Evolutionary conservation across 2,329 filamentous ascomycete species (phyloP).

Genomic region (Conoideocrella luteorostrata): DNA sequence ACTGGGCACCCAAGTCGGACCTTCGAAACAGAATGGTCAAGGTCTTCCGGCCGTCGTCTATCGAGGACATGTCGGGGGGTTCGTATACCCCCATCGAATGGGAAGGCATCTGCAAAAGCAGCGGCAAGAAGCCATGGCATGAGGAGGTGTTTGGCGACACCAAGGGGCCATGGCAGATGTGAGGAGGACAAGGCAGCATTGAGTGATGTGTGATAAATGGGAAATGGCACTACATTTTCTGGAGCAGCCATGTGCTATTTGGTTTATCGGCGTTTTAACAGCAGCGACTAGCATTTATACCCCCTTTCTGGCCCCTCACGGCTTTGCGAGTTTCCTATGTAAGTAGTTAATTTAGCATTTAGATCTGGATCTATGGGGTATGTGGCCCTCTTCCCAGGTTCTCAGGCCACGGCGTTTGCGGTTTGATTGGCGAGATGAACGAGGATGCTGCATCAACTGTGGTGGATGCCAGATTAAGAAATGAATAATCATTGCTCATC

Average conservation of each 20-base stretch:
- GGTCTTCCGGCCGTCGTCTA: slow-evolving; percentile 18
- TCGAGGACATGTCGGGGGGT: slow-evolving; percentile 4
- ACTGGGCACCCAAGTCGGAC: slow-evolving; percentile 17
- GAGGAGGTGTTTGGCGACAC: slow-evolving; percentile 27
- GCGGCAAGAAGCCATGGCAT: slow-evolving; percentile 21
- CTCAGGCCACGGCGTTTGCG: neutral
- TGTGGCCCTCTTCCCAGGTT: too few relatives aligned
- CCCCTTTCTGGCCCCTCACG: too few relatives aligned
- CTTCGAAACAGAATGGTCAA: slow-evolving; percentile 11
- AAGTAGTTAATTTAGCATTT: too few relatives aligned
- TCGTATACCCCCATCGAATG: slow-evolving; percentile 21
- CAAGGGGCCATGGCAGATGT: slow-evolving; percentile 21
- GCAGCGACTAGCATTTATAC: slow-evolving; percentile 1
- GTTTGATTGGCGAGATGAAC: too few relatives aligned
- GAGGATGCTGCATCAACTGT: slow-evolving; percentile 1
- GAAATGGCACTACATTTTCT: too few relatives aligned
- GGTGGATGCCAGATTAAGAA: neutral
- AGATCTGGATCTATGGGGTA: too few relatives aligned
- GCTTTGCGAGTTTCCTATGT: too few relatives aligned
- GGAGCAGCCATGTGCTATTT: slow-evolving; percentile 1
- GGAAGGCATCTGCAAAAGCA: slow-evolving; percentile 28
- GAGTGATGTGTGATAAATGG: neutral
- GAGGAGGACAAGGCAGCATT: neutral
- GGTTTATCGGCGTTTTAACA: slow-evolving; percentile 1
- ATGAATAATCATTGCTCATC: too few relatives aligned